These are phyloP conservation scores for Botrytis porri DNA, from an alignment of 2,329 filamentous ascomycete genomes.

Conservation along the genomic window DNA sequence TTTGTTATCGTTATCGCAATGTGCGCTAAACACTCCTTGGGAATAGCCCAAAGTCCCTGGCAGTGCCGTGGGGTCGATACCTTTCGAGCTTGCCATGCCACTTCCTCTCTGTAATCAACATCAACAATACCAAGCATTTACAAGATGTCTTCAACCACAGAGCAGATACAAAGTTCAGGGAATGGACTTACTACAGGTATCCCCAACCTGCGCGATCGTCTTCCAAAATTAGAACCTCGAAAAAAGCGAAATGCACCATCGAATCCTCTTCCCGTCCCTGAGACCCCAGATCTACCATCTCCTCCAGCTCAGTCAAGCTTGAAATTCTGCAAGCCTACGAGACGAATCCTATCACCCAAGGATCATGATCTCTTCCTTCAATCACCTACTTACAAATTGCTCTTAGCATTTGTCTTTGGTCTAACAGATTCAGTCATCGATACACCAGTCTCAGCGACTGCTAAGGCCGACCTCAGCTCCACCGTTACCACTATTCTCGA, in stretches of 20 bases:
- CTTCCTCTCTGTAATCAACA: slow-evolving; percentile 4
- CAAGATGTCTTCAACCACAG: slow-evolving; percentile 34
- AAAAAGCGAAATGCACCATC: slow-evolving; percentile 50
- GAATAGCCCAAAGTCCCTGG: slow-evolving; percentile 1
- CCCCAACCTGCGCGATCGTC: slow-evolving; percentile 53
- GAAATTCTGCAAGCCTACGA: slow-evolving; percentile 63
- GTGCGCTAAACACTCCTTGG: slow-evolving; percentile 14
- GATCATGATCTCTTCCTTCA: slow-evolving; percentile 81
- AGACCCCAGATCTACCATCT: slow-evolving; percentile 69
- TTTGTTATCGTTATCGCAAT: slow-evolving; percentile 19
- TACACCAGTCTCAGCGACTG: slow-evolving; percentile 61
- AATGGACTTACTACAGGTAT: slow-evolving; percentile 32
- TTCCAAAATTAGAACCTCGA: slow-evolving; percentile 67
- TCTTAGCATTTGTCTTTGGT: slow-evolving; percentile 81
- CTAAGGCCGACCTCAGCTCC: slow-evolving; percentile 54
- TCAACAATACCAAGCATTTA: slow-evolving; percentile 15
- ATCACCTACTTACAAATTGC: slow-evolving; percentile 71
- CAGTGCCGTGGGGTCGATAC: slow-evolving; percentile 7
- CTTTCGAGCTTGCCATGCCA: neutral
- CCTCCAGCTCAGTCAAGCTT: slow-evolving; percentile 61
- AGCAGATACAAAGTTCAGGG: slow-evolving; percentile 15
- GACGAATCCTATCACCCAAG: slow-evolving; percentile 74
- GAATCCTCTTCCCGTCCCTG: slow-evolving; percentile 64
- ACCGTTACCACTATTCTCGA: slow-evolving; percentile 61
- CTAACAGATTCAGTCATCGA: slow-evolving; percentile 79